phyloP scores from a whole-genome alignment of 1,139 yeast species.

The Nadsonia commutata region DNA sequence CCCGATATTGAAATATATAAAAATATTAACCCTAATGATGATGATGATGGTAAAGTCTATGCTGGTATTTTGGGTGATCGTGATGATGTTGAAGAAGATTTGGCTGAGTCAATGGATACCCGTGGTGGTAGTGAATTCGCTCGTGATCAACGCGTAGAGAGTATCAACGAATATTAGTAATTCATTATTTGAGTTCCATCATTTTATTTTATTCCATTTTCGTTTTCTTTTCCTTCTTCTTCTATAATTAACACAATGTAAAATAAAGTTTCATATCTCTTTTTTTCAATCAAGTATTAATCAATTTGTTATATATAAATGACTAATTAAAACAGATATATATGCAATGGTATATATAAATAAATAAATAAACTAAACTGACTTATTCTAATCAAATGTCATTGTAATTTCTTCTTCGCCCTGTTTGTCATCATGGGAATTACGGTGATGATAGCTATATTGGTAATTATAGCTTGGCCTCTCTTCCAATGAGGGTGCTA shows the following conservation, averaged over 20 bases:
- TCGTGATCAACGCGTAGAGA: slow-evolving; percentile 48
- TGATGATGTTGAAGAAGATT: slow-evolving; percentile 35
- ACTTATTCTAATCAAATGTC: slow-evolving; percentile 11
- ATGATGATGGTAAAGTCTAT: slow-evolving; percentile 4
- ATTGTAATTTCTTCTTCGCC: slow-evolving; percentile 9
- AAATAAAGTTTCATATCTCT: no score
- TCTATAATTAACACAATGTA: no score
- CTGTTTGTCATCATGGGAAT: slow-evolving; percentile 5
- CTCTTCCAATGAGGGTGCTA: neutral
- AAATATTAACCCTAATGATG: slow-evolving; percentile 5
- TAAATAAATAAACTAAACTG: no score
- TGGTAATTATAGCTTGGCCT: neutral
- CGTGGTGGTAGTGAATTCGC: slow-evolving; percentile 84
- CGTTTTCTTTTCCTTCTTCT: no score
- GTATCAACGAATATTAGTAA: slow-evolving; percentile 19
- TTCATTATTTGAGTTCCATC: no score
- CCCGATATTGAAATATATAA: neutral
- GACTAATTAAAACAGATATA: no score
- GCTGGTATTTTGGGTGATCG: slow-evolving; percentile 35
- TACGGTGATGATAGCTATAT: neutral
- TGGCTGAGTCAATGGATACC: slow-evolving; percentile 75
- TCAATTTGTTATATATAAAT: no score
- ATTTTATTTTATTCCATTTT: no score
- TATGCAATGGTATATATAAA: no score
- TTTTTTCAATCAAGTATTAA: no score